phyloP scores from a whole-genome alignment of 192 early-diverging fungal genomes.

The Coemansia sp. region DNA sequence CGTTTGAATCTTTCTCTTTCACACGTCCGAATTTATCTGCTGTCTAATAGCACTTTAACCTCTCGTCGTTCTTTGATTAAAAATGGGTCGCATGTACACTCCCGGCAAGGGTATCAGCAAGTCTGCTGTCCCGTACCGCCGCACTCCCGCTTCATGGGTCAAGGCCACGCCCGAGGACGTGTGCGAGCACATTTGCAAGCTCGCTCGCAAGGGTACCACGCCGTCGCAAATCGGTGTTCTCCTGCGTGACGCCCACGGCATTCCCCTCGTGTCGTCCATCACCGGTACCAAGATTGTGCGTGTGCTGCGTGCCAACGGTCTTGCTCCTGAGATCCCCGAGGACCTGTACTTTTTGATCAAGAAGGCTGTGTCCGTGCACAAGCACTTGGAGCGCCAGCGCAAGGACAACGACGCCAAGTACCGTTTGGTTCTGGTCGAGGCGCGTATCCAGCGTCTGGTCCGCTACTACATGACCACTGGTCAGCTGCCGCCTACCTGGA shows the following conservation, averaged over 20 bases:
- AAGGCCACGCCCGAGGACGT: slow-evolving; percentile 98
- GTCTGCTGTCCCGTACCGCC: slow-evolving; percentile 73
- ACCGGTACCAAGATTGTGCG: slow-evolving; percentile 99
- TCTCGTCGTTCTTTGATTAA: slow-evolving; percentile 18
- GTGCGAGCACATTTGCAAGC: slow-evolving; percentile 97
- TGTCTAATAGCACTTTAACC: slow-evolving; percentile 5
- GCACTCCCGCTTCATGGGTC: slow-evolving; percentile 95
- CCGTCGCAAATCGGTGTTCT: slow-evolving; percentile 99
- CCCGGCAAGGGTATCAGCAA: slow-evolving; percentile 94
- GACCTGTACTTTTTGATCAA: slow-evolving; percentile 99
- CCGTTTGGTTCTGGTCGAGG: slow-evolving; percentile 97
- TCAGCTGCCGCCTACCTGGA: slow-evolving; percentile 96
- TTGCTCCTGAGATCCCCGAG: slow-evolving; percentile 95
- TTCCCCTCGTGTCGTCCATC: slow-evolving; percentile 93
- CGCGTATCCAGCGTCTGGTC: slow-evolving; percentile 96
- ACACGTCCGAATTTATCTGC: slow-evolving; percentile 1
- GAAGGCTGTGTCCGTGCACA: slow-evolving; percentile 98
- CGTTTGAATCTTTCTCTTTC: slow-evolving; percentile 7
- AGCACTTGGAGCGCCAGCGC: slow-evolving; percentile 98
- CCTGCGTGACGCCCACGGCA: slow-evolving; percentile 96
- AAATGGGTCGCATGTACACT: slow-evolving; percentile 95
- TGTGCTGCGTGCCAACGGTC: slow-evolving; percentile 96
- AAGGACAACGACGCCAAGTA: slow-evolving; percentile 99
- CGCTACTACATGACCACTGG: slow-evolving; percentile 99
- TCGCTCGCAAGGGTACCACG: slow-evolving; percentile 98